These are phyloP conservation scores for Globisporangium lucens DNA, from an alignment of 352 stramenopile species.

Conservation along the genomic window DNA sequence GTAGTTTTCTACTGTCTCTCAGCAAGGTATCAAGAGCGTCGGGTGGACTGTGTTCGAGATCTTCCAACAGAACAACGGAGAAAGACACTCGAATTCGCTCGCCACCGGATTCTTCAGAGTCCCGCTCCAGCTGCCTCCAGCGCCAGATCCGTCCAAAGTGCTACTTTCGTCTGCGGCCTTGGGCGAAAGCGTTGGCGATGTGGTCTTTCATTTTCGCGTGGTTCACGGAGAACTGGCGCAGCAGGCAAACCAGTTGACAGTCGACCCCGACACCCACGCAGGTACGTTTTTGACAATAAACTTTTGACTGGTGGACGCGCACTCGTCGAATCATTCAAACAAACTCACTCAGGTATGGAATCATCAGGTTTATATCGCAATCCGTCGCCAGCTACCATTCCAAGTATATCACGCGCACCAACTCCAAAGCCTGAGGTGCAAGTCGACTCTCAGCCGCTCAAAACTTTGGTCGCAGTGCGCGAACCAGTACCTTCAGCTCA, in stretches of 20 bases:
- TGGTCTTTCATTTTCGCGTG: constrained; percentile 35
- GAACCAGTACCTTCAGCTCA: background rate
- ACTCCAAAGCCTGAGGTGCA: background rate
- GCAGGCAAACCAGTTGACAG: constrained; percentile 24
- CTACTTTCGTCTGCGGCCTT: constrained; percentile 17
- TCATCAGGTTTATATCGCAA: constrained; percentile 8
- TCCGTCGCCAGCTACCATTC: background rate
- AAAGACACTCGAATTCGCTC: constrained; percentile 16
- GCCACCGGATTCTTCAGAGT: constrained; percentile 34
- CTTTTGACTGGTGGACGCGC: background rate
- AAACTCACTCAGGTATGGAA: background rate
- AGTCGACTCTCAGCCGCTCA: background rate
- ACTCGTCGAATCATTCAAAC: background rate
- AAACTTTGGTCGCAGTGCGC: background rate
- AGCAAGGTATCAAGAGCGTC: constrained; percentile 25
- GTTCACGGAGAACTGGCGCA: constrained; percentile 25
- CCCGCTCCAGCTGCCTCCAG: constrained; percentile 33
- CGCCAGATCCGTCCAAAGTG: constrained; percentile 39
- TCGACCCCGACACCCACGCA: constrained; percentile 37
- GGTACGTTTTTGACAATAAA: constrained; percentile 12
- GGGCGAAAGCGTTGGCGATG: constrained; percentile 15
- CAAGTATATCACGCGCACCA: too few species aligned
- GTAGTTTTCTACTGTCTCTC: constrained; percentile 24
- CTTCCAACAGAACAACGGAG: constrained; percentile 20
- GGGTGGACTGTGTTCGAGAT: constrained; percentile 43